Base-by-base conservation (phyloP, 331 rosid species). In the Acacia pycnantha region DNA sequence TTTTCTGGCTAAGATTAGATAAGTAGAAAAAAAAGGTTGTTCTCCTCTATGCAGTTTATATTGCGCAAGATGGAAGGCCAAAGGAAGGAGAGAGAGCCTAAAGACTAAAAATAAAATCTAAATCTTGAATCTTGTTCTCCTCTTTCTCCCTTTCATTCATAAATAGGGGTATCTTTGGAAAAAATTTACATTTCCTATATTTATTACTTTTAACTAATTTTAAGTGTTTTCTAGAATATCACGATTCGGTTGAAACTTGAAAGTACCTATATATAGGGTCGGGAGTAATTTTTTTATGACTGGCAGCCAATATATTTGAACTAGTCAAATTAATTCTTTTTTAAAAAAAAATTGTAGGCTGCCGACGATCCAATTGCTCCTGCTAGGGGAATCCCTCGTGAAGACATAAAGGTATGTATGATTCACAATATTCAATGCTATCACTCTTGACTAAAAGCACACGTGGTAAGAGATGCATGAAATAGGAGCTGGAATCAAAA, bases 341-440 rank as follows among this genome's bases (percentile, higher is more conserved):
- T 40, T 43, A 2, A 21, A 18, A 6, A 37, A 76, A 12, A 43
- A 58, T 58, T 58, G 24, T 91, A 95, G 99, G 99, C 98, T 22
- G 97, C 86, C 84, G 93, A 92, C 83, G 99, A 95, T 84, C 98
- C 99, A 2, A 91, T 95, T 83, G 41, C 41, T 37, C 41, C 41
- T 37, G 41, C 41, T 6, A 37, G 41, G 41, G 41, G 98, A 79
- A 90, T 95, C 79, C 98, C 59, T 73, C 94, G 94, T 53, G 92
- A 88, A 76, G 97, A 93, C 88, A 95, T 95, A 81, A 69, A 93
- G 98, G 99, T 95, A 80, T 82, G 78, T 46, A 33, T 29, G 11
- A 47, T 67, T 73, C 73, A 46, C 51, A 40, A 62, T 70, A 48
- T 54, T 26, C 29, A 77, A 16, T 81, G 66, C 44, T 51, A 59